Conservation (phyloP, 73 alveolate species). For the Durusdinium trenchii region DNA sequence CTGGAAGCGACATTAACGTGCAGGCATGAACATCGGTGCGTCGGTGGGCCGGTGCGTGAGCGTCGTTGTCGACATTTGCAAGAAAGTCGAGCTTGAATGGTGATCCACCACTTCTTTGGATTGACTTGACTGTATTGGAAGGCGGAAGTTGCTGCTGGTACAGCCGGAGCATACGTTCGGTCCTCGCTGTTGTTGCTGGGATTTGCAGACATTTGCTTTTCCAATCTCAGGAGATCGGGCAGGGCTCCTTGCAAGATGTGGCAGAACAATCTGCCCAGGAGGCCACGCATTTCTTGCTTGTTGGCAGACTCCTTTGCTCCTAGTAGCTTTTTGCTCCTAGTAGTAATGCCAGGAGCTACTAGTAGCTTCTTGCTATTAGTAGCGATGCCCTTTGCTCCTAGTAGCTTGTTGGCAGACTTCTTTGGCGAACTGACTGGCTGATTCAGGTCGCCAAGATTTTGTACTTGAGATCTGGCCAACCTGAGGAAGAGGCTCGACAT, state of each 20-base stretch:
- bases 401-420: too few relatives aligned
- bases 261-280: background rate
- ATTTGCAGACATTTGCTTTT: background rate
- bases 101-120: too few relatives aligned
- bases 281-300: background rate
- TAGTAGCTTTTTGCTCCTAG: background rate
- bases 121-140: background rate
- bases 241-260: background rate
- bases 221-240: background rate
- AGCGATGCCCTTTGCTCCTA: background rate
- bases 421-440: background rate
- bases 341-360: too few relatives aligned
- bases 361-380: background rate
- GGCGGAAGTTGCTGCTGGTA: conserved; percentile 65
- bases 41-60: too few relatives aligned
- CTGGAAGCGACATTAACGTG: background rate
- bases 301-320: background rate
- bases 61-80: too few relatives aligned
- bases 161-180: conserved; percentile 46
- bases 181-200: background rate
- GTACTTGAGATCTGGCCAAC: background rate
- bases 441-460: conserved; percentile 22
- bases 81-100: too few relatives aligned
- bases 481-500: conserved; percentile 4
- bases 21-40: conserved; percentile 26